phyloP scores from a whole-genome alignment of 2,329 filamentous ascomycete genomes.

The Pseudocercospora musae region DNA sequence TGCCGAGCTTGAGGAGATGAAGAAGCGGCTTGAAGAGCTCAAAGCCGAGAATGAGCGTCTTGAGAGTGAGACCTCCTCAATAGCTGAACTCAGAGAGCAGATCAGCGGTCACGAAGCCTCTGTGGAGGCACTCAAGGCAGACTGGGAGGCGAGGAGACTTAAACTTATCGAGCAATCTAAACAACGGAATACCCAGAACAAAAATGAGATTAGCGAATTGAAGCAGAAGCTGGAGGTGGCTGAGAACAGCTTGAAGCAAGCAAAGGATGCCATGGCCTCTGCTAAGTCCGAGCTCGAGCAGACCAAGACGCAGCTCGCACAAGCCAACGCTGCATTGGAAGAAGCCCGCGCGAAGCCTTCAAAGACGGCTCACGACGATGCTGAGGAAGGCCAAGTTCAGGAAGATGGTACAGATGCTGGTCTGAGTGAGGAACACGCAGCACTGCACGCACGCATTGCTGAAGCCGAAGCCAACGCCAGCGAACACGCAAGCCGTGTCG shows the following conservation, averaged over 20 bases:
- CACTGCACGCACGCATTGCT: constrained; percentile 37
- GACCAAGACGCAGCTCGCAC: constrained; percentile 54
- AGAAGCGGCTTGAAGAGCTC: constrained; percentile 63
- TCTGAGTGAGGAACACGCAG: constrained; percentile 33
- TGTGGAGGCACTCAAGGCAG: constrained; percentile 31
- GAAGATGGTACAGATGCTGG: constrained; percentile 32
- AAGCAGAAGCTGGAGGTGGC: constrained; percentile 57
- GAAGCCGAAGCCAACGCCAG: constrained; percentile 42
- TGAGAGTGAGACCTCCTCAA: constrained; percentile 43
- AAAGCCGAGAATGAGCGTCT: constrained; percentile 54
- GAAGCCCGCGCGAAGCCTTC: constrained; percentile 50
- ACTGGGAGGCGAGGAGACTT: constrained; percentile 17
- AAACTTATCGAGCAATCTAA: constrained; percentile 37
- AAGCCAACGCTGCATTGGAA: constrained; percentile 62
- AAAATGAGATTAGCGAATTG: constrained; percentile 57
- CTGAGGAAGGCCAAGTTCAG: constrained; percentile 49
- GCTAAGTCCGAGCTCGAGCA: constrained; percentile 55
- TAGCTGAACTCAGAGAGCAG: constrained; percentile 49
- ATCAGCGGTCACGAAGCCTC: constrained; percentile 48
- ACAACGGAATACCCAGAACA: constrained; percentile 59
- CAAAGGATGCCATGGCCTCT: constrained; percentile 20
- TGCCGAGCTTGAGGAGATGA: constrained; percentile 84
- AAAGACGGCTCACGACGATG: constrained; percentile 24
- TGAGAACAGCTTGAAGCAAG: constrained; percentile 24
- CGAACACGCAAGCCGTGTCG: constrained; percentile 38